These are phyloP conservation scores for Houttuynia cordata DNA, from an alignment of 164 flowering plant genomes.

Conservation along the genomic window DNA sequence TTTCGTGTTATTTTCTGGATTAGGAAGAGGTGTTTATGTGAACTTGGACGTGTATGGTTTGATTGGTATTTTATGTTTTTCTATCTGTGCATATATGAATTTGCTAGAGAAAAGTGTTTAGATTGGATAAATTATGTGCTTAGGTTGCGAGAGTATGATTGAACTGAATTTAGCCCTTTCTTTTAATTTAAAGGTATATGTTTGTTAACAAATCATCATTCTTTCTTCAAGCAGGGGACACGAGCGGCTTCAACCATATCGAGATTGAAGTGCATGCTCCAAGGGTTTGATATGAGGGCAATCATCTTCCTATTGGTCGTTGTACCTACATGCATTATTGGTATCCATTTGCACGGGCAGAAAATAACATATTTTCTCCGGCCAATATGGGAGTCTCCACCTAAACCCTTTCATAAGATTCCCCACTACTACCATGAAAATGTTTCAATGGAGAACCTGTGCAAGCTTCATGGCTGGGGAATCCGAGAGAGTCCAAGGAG, in stretches of 20 bases:
- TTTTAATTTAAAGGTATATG: neutral
- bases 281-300: constrained; percentile 52
- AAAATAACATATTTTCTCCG: constrained; percentile 78
- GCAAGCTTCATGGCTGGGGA: constrained; percentile 88
- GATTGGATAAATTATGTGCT: neutral
- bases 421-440: constrained; percentile 87
- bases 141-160: neutral
- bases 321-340: constrained; percentile 41
- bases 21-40: neutral
- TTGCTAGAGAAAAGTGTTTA: neutral
- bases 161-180: neutral
- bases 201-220: neutral
- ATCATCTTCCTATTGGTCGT: constrained; percentile 32
- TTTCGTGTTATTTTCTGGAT: neutral
- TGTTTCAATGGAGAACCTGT: constrained; percentile 74
- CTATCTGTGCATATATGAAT: neutral
- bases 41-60: neutral
- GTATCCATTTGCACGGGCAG: constrained; percentile 66
- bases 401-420: constrained; percentile 57
- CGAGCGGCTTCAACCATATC: constrained; percentile 39
- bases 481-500: constrained; percentile 76
- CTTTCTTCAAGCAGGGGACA: constrained; percentile 26
- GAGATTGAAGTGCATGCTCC: constrained; percentile 49
- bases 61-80: neutral
- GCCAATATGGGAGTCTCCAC: constrained; percentile 86